phyloP scores from a whole-genome alignment of 345 rosid genomes.

The Arabidopsis arenosa region DNA sequence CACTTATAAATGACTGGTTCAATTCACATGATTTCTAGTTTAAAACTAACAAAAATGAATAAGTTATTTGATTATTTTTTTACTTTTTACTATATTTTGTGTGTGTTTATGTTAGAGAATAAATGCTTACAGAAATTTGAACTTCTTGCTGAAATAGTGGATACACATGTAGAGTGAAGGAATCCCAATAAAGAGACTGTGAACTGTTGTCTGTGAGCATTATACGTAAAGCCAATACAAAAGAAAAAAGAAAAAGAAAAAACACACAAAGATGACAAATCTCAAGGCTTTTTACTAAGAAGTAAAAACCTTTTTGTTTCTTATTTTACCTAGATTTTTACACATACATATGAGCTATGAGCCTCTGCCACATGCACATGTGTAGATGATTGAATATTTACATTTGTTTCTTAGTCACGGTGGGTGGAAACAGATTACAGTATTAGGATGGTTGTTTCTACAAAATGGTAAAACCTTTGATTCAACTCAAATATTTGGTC shows the following conservation, averaged over 20 bases:
- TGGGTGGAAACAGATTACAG: too few relatives aligned
- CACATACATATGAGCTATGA: not conserved
- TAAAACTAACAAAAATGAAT: too few relatives aligned
- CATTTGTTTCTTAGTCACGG: too few relatives aligned
- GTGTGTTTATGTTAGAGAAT: too few relatives aligned
- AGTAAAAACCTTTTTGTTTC: not conserved
- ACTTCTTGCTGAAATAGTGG: slow-evolving; percentile 21
- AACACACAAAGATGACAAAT: slow-evolving; percentile 43
- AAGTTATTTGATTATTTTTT: too few relatives aligned
- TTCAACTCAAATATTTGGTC: not conserved
- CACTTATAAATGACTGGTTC: not conserved
- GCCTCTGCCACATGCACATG: not conserved
- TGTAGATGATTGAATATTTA: slow-evolving; percentile 18
- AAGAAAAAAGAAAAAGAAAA: slow-evolving; percentile 40
- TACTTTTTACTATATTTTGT: too few relatives aligned
- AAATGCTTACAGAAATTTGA: not conserved
- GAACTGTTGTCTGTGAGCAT: slow-evolving; percentile 51
- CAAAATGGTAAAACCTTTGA: not conserved
- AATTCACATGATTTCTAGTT: too few relatives aligned
- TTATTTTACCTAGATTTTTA: too few relatives aligned
- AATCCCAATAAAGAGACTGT: slow-evolving; percentile 60
- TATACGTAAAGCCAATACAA: slow-evolving; percentile 44
- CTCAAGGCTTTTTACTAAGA: slow-evolving; percentile 39
- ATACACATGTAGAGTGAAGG: slow-evolving; percentile 50
- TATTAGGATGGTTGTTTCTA: not conserved